These are phyloP conservation scores for Thuidium tamariscinum DNA, from an alignment of 225 moss, liverwort and hornwort species.

Conservation along the genomic window DNA sequence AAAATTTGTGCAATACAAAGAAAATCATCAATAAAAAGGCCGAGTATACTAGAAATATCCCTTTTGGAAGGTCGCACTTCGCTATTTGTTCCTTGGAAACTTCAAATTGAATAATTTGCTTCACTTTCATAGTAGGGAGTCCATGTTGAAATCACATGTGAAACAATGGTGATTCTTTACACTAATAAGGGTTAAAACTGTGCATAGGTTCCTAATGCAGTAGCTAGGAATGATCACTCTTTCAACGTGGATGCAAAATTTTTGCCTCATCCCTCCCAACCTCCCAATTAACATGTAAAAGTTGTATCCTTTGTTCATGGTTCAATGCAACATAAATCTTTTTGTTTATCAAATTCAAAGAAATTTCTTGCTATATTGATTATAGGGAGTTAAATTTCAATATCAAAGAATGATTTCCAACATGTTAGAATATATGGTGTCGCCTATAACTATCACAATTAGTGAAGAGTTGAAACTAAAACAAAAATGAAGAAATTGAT, in stretches of 20 bases:
- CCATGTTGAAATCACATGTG: not conserved
- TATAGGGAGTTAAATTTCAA: not conserved
- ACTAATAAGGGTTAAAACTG: too few species aligned
- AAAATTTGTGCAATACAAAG: not conserved
- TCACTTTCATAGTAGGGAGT: not conserved
- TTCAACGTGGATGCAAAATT: not conserved
- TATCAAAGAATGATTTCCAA: not conserved
- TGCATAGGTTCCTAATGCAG: too few species aligned
- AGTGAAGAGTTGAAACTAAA: too few species aligned
- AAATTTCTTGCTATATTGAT: not conserved
- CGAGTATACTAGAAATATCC: accelerated
- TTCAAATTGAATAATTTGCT: not conserved
- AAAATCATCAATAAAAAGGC: not conserved
- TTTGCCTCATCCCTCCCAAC: accelerated
- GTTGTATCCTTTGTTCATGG: accelerated
- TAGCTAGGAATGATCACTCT: accelerated
- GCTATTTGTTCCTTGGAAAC: not conserved
- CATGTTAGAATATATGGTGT: too few species aligned
- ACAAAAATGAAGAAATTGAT: not conserved
- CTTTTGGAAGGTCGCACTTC: not conserved
- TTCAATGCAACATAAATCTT: not conserved
- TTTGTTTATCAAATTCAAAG: not conserved
- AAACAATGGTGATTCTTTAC: not conserved
- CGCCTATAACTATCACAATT: accelerated
- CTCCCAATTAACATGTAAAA: not conserved